Evolutionary conservation across 306 rosid species (phyloP).

Genomic region (Astragalus membranaceus): DNA sequence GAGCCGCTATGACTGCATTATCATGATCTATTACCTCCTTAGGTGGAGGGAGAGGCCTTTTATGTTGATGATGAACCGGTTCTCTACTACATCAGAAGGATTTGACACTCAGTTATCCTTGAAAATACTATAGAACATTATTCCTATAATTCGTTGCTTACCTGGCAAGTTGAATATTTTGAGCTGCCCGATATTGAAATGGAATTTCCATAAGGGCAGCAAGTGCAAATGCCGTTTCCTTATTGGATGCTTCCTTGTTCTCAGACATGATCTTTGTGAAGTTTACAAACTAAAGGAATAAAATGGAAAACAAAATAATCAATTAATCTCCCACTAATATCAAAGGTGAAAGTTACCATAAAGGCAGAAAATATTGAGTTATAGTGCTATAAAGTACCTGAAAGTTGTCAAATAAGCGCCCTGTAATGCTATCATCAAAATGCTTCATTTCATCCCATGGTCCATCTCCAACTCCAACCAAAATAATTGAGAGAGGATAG

Average conservation of each 20-base stretch:
- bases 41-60: conserved; percentile 79
- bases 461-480: conserved; percentile 98
- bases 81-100: conserved; percentile 37
- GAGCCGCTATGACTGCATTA: conserved; percentile 39
- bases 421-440: conserved; percentile 83
- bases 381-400: conserved; percentile 48
- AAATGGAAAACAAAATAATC: conserved; percentile 6
- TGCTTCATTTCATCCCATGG: conserved; percentile 92
- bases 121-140: background rate
- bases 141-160: conserved; percentile 30
- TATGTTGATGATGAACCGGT: conserved; percentile 25
- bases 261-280: conserved; percentile 92
- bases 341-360: background rate
- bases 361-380: background rate
- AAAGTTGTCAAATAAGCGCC: conserved; percentile 82
- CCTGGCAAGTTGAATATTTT: conserved; percentile 34
- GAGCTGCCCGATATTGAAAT: conserved; percentile 68
- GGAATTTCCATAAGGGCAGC: conserved; percentile 99
- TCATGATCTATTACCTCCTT: conserved; percentile 60
- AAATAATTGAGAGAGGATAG: conserved; percentile 80
- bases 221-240: conserved; percentile 89
- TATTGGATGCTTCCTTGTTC: conserved; percentile 57
- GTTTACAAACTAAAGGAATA: conserved; percentile 67
- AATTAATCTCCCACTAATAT: background rate
- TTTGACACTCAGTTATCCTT: conserved; percentile 10